Conservation (phyloP, 306 rosid species). For the Rubus parviflorus region DNA sequence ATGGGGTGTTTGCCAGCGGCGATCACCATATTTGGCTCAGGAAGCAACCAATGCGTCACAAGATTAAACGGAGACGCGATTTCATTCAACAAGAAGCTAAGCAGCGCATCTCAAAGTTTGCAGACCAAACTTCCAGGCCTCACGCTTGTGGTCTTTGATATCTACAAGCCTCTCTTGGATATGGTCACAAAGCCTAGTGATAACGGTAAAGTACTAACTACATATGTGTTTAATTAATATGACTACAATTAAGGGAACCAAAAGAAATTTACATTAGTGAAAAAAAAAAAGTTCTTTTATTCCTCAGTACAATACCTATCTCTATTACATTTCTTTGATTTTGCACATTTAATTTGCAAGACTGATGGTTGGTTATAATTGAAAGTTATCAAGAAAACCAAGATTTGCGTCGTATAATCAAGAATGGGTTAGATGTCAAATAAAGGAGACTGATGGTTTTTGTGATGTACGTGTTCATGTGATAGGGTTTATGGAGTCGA, state of each 20-base stretch:
- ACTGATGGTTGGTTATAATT: no score
- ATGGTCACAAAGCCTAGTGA: slow-evolving; percentile 42
- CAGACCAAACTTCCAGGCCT: slow-evolving; percentile 40
- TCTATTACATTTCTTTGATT: background rate
- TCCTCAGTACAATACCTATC: background rate
- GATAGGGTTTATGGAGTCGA: slow-evolving; percentile 50
- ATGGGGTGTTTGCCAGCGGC: slow-evolving; percentile 55
- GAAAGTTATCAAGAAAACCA: no score
- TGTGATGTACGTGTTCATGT: slow-evolving; percentile 1
- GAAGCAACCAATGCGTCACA: slow-evolving; percentile 56
- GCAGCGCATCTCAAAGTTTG: slow-evolving; percentile 44
- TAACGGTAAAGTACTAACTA: slow-evolving; percentile 26
- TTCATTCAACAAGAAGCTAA: slow-evolving; percentile 53
- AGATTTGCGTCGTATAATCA: background rate
- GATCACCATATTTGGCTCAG: slow-evolving; percentile 49
- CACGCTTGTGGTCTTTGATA: slow-evolving; percentile 51
- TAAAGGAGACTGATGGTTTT: background rate
- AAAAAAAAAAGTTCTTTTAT: background rate
- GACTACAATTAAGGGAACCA: background rate
- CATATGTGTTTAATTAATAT: no score
- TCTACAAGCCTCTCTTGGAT: slow-evolving; percentile 55
- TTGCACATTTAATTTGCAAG: no score
- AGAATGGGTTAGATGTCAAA: background rate
- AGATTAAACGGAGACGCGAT: slow-evolving; percentile 53
- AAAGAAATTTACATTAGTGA: background rate